Conservation (phyloP, 1,284 basidiomycete genomes). For the Ganoderma meredithae region DNA sequence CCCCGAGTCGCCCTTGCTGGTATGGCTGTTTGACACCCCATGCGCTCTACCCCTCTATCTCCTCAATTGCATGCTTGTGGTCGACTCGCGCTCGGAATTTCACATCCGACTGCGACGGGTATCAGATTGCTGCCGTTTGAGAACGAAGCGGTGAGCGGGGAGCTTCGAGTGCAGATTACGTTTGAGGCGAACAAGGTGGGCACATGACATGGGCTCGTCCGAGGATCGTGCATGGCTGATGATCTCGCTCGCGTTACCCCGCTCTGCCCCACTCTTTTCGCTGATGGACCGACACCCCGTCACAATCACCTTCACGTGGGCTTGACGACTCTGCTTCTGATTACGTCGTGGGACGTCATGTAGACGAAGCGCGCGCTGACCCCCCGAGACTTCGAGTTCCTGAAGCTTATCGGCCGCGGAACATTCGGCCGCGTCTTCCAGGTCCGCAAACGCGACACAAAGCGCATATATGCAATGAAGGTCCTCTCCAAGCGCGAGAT, state of each 20-base stretch:
- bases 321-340: neutral
- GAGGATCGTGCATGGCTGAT: slow-evolving; percentile 27
- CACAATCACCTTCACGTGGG: slow-evolving; percentile 13
- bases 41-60: neutral
- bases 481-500: slow-evolving; percentile 99
- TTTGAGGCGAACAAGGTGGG: slow-evolving; percentile 91
- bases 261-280: slow-evolving; percentile 14
- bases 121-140: slow-evolving; percentile 80
- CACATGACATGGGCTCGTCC: slow-evolving; percentile 34
- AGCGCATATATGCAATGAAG: slow-evolving; percentile 99
- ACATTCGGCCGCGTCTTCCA: slow-evolving; percentile 99
- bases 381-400: slow-evolving; percentile 96
- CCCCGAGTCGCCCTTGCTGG: neutral
- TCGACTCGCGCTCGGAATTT: neutral
- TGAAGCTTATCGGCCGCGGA: slow-evolving; percentile 98
- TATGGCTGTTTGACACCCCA: neutral
- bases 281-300: slow-evolving; percentile 18
- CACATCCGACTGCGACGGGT: slow-evolving; percentile 19
- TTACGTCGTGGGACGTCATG: slow-evolving; percentile 11
- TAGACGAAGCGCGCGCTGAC: slow-evolving; percentile 85
- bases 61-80: neutral
- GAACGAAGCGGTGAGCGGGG: slow-evolving; percentile 86
- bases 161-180: slow-evolving; percentile 94
- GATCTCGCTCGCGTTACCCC: slow-evolving; percentile 19
- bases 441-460: slow-evolving; percentile 97